Base-by-base conservation (phyloP, 148 eudicot genomes). In the Rhododendron griersonianum region DNA sequence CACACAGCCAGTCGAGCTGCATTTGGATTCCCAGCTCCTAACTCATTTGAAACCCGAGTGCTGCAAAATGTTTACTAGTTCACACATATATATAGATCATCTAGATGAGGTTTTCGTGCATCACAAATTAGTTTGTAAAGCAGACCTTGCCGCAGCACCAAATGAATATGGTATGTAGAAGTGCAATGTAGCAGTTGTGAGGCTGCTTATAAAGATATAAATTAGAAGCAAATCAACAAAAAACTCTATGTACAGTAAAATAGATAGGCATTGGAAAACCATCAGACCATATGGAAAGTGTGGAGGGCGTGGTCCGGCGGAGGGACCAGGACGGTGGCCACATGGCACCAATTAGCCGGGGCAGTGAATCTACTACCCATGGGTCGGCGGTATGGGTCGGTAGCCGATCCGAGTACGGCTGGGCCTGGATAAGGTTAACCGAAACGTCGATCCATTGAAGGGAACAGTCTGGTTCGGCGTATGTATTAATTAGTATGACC, bases 91-190 rank as follows among this genome's bases (percentile, higher is more conserved):
- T 25, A 18, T 44, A 47, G 11, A 47, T 47, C 50, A 47, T 47
- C 0, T 47, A 47, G 50, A 47, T 47, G 0, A 47, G 50, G 50
- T 9, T 47, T 47, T 47, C 0, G 37, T 7, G 8, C 33, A 81
- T 33, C 9, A 35, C 33, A 82, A 67, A 82, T 57, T 75, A 69
- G 57, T 74, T 86, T 15, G 11, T 82, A 61, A 82, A 25, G 77
- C 87, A 48, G 33, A 93, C 93, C 93, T 91, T 84, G 90, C 93
- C 13, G 92, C 89, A 73, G 83, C 88, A 28, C 91, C 91, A 79
- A 91, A 41, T 25, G 91, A 87, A 55, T 76, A 87, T 23, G 91
- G 91, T 41, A 93, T 69, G 82, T 37, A 83, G 57, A 78, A 93
- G 85, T 90, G 92, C 78, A 93, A 33, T 14, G 91, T 51, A 15